Evolutionary conservation across 768 basidiomycete genomes (phyloP).

Genomic region (Russula foetens): DNA sequence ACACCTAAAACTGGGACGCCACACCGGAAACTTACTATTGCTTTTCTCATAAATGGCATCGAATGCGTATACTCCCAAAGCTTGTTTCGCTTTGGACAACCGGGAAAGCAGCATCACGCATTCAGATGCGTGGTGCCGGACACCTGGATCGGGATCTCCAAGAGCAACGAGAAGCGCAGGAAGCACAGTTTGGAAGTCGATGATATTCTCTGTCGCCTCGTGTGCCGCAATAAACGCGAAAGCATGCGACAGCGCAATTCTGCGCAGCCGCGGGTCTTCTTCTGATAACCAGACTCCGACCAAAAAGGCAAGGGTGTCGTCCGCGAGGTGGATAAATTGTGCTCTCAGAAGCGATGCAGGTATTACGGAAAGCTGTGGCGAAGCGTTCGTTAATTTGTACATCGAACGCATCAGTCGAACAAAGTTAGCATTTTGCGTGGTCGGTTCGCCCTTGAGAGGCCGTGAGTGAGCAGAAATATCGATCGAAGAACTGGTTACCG

Average conservation of each 20-base stretch:
- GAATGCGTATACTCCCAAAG: conserved; percentile 57
- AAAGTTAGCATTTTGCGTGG: conserved; percentile 33
- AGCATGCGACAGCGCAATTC: conserved; percentile 64
- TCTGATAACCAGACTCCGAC: conserved; percentile 52
- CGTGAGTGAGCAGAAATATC: not conserved
- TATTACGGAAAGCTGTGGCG: conserved; percentile 39
- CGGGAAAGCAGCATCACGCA: conserved; percentile 44
- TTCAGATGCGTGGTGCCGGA: conserved; percentile 46
- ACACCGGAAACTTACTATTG: conserved; percentile 36
- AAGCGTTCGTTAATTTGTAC: conserved; percentile 59
- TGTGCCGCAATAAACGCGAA: conserved; percentile 77
- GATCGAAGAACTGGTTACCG: conserved; percentile 1
- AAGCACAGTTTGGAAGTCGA: conserved; percentile 77
- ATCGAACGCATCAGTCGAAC: conserved; percentile 53
- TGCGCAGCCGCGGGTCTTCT: conserved; percentile 29
- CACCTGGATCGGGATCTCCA: conserved; percentile 33
- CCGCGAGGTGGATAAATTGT: conserved; percentile 60
- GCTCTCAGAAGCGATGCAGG: conserved; percentile 50
- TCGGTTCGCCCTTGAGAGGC: not conserved
- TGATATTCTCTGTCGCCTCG: conserved; percentile 36
- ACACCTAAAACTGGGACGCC: not conserved
- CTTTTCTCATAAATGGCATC: conserved; percentile 63
- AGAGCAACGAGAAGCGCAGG: conserved; percentile 61
- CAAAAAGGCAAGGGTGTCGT: conserved; percentile 73
- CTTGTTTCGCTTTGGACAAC: conserved; percentile 33